Percentiles rank a stretch among this genome's conserved stretches.
These are phyloP conservation scores for Lactarius hatsudake DNA, from an alignment of 768 basidiomycete genomes.

Conservation along the genomic window DNA sequence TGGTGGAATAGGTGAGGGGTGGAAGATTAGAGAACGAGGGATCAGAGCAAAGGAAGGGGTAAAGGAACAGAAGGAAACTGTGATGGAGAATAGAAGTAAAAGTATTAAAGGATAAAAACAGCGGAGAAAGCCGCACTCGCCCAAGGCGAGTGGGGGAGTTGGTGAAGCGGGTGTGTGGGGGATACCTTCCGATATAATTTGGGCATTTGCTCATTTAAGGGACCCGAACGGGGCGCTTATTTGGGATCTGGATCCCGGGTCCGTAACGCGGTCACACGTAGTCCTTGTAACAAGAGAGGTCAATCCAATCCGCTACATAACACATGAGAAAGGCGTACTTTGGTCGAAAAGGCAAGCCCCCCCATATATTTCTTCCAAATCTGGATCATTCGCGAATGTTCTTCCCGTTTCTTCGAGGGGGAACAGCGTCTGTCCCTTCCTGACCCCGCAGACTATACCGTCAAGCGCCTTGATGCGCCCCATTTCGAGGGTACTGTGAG, in stretches of 20 bases:
- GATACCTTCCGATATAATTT: constrained; percentile 2
- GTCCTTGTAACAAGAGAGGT: background rate
- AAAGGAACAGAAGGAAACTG: constrained; percentile 23
- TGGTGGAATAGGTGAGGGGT: background rate
- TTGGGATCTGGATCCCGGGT: constrained; percentile 9
- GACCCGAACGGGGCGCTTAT: constrained; percentile 7
- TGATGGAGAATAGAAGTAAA: constrained; percentile 22
- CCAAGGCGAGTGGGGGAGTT: constrained; percentile 18
- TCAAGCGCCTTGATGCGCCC: constrained; percentile 4
- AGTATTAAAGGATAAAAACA: constrained; percentile 21
- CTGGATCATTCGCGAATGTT: constrained; percentile 11
- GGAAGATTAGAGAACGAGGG: constrained; percentile 20
- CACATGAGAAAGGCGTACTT: constrained; percentile 9
- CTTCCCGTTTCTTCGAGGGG: constrained; percentile 7
- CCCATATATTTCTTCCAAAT: constrained; percentile 6
- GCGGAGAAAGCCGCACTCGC: constrained; percentile 22
- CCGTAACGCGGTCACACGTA: constrained; percentile 21
- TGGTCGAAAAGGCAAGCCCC: constrained; percentile 1
- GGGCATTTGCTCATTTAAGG: constrained; percentile 14
- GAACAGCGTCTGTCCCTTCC: background rate
- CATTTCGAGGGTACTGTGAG: constrained; percentile 14
- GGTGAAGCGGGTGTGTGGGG: constrained; percentile 19
- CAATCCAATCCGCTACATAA: constrained; percentile 8
- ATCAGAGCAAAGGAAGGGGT: constrained; percentile 22
- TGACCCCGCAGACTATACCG: background rate